Evolutionary conservation across 2,329 filamentous ascomycete genomes (phyloP), one percentile per base, ranked within the genome.

Genomic region (Penicillium decumbens): DNA sequence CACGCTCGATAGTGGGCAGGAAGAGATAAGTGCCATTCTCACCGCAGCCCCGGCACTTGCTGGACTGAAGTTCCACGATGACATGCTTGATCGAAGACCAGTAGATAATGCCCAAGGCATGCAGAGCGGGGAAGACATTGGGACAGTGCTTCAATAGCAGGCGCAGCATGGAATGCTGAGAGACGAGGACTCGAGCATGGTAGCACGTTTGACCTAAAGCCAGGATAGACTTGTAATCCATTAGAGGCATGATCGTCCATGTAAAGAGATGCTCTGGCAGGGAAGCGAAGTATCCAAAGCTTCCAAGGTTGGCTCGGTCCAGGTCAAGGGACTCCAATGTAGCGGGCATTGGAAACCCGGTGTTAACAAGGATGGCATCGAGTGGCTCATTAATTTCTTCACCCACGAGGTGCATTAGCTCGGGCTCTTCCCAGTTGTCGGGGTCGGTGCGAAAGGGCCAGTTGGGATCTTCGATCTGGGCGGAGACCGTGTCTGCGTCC

Each of bases 1-100:
- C 24, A 0, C 54, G 54, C 24, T 57, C 49, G 23, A 45, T 47
- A 23, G 52, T 50, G 13, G 49, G 46, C 3, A 55, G 15, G 20
- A 40, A 57, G 15, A 57, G 35, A 20, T 27, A 10, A 5, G 44
- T 45, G 15, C 33, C 52, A 10, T 30, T 28, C 8, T 20, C 28
- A 5, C 45, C 49, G 25, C 54, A 57, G 15, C 42, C 37, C n/a
- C 54, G 49, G 37, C 54, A 57, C 4, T 49, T 20, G 4, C 27
- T 37, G 25, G 35, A 40, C 3, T 46, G 33, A 13, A 57, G 27
- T 33, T 57, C 54, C 3, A n/a, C 9, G n/a, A 15, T n/a, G 12
- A 57, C n/a, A 15, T 25, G 43, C 13, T 25, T 27, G 38, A 40
- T n/a, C 9, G 38, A 27, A 27, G n/a, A 12, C 38, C 23, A 8